These are phyloP conservation scores for Sclerotiophoma versabilis DNA, from an alignment of 2,329 filamentous ascomycete species.

Conservation along the genomic window DNA sequence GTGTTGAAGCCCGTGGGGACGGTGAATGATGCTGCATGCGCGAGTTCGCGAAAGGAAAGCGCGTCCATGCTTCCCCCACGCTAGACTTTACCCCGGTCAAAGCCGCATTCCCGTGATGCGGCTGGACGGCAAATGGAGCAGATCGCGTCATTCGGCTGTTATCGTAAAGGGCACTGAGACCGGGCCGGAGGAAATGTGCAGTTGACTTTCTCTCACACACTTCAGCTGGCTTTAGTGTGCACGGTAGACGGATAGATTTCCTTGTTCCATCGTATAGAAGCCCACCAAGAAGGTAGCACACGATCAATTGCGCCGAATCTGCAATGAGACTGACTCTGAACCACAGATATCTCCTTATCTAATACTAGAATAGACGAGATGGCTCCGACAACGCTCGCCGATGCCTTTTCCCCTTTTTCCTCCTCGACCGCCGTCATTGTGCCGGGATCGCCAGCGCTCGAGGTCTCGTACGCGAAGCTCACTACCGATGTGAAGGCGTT, in stretches of 20 bases:
- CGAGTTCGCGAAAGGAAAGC: slow-evolving; percentile 9
- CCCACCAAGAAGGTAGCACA: slow-evolving; percentile 1
- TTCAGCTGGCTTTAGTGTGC: slow-evolving; percentile 10
- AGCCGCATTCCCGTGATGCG: slow-evolving; percentile 7
- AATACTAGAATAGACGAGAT: slow-evolving; percentile 42
- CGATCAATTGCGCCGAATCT: neutral
- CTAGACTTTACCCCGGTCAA: slow-evolving; percentile 7
- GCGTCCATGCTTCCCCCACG: slow-evolving; percentile 15
- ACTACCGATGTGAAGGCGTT: slow-evolving; percentile 71
- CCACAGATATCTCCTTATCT: slow-evolving; percentile 6
- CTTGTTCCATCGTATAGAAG: slow-evolving; percentile 6
- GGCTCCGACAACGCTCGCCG: slow-evolving; percentile 65
- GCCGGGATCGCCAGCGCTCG: slow-evolving; percentile 70
- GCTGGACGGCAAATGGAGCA: slow-evolving; percentile 15
- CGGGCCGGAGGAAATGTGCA: slow-evolving; percentile 4
- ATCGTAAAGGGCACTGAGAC: slow-evolving; percentile 6
- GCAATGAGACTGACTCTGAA: slow-evolving; percentile 3
- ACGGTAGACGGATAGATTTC: slow-evolving; percentile 6
- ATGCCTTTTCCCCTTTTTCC: slow-evolving; percentile 62
- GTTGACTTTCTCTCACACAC: neutral
- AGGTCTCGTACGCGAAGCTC: slow-evolving; percentile 74
- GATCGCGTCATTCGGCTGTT: slow-evolving; percentile 20
- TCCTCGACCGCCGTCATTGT: slow-evolving; percentile 73
- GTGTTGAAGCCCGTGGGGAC: neutral
- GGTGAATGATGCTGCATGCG: slow-evolving; percentile 3